Conservation (phyloP, 176 grass and related monocot genomes). For the Raddia guianensis region DNA sequence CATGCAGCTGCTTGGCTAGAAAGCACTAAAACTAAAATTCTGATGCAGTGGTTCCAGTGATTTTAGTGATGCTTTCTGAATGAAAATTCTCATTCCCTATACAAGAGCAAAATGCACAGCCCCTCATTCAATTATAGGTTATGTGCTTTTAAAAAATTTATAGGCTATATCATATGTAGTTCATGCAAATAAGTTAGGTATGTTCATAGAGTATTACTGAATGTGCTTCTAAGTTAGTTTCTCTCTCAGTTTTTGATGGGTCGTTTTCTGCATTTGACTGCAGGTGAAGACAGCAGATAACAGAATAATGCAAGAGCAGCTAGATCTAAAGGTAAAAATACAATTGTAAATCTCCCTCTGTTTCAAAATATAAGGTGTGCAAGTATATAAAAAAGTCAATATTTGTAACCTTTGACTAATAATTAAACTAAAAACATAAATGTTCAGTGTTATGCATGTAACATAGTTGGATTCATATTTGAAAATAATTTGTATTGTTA, state of each 20-base stretch:
- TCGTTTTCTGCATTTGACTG: slow-evolving; percentile 36
- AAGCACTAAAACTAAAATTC: background rate
- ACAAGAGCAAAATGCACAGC: background rate
- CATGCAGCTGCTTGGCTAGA: background rate
- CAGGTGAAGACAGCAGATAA: slow-evolving; percentile 83
- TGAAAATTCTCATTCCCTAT: slow-evolving; percentile 5
- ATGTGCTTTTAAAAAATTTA: no score
- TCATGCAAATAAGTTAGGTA: slow-evolving; percentile 3
- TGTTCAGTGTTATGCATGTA: no score
- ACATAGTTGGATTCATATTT: no score
- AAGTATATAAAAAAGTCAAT: no score
- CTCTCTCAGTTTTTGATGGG: slow-evolving; percentile 1
- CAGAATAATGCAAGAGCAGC: slow-evolving; percentile 74
- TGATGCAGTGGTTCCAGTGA: slow-evolving; percentile 1
- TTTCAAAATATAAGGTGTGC: no score
- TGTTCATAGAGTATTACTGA: background rate
- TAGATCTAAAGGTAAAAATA: slow-evolving; percentile 60
- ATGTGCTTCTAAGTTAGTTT: background rate
- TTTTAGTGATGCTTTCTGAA: slow-evolving; percentile 1
- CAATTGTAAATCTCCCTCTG: background rate
- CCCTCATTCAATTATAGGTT: background rate
- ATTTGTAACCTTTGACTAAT: no score
- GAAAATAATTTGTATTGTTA: no score
- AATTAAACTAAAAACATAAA: no score
- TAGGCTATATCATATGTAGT: background rate